phyloP scores from a whole-genome alignment of 768 basidiomycete species.

The Chalciporus piperatus region DNA sequence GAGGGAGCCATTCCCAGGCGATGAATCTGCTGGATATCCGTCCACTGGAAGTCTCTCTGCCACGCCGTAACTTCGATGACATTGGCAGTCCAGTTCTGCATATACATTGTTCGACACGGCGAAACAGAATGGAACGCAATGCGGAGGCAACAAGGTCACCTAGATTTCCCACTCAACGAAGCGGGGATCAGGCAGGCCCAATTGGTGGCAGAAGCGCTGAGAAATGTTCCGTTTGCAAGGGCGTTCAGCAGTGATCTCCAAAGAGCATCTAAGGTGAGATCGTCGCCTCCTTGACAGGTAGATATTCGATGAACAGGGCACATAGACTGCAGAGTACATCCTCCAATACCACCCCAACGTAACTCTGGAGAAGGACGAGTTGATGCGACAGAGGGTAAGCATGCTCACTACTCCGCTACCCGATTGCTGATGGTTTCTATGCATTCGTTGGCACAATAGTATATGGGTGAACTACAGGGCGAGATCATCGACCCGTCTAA shows the following conservation, averaged over 20 bases:
- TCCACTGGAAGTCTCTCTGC: not conserved
- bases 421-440: not conserved
- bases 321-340: slow-evolving; percentile 67
- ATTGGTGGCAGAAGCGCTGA: slow-evolving; percentile 52
- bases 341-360: slow-evolving; percentile 50
- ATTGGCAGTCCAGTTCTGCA: slow-evolving; percentile 38
- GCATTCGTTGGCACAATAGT: slow-evolving; percentile 39
- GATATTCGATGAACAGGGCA: not conserved
- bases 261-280: slow-evolving; percentile 61
- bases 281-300: not conserved
- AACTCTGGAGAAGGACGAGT: slow-evolving; percentile 40
- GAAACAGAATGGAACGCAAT: slow-evolving; percentile 70
- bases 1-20: too few species aligned
- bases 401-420: not conserved
- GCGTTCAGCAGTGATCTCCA: slow-evolving; percentile 73
- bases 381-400: slow-evolving; percentile 65
- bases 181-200: slow-evolving; percentile 58
- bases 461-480: slow-evolving; percentile 64
- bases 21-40: too few species aligned
- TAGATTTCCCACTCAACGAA: slow-evolving; percentile 65
- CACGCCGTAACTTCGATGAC: slow-evolving; percentile 11
- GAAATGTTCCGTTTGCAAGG: slow-evolving; percentile 49
- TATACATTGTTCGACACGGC: slow-evolving; percentile 75
- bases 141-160: slow-evolving; percentile 71
- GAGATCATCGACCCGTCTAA: slow-evolving; percentile 16